Conservation (phyloP, 78 protist species). For the Cavenderia fasciculata region DNA sequence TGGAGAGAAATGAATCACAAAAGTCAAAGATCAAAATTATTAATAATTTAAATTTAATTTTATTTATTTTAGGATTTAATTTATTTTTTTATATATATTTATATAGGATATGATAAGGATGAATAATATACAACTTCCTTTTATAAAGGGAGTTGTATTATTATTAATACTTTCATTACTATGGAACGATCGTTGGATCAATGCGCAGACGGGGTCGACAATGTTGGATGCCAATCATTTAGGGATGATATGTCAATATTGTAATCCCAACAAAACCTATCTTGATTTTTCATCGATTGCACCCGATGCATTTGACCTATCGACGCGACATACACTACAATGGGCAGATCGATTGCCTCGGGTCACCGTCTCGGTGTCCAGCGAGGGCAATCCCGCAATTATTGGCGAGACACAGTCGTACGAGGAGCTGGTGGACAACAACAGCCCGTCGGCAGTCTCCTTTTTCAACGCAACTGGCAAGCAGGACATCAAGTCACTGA, state of each 20-base stretch:
- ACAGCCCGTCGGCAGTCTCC: neutral
- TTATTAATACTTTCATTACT: no score
- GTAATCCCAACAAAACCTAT: conserved; percentile 21
- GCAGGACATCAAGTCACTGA: neutral
- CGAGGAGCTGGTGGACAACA: neutral
- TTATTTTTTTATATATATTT: no score
- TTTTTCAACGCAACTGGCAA: conserved; percentile 39
- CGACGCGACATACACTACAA: neutral
- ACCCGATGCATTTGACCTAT: conserved; percentile 29
- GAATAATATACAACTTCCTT: no score
- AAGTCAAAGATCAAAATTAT: no score
- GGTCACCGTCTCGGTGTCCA: neutral
- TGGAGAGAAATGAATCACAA: no score
- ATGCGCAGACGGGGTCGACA: neutral
- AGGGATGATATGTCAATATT: conserved; percentile 21
- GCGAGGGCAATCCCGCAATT: neutral
- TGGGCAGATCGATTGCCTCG: neutral
- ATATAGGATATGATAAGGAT: no score
- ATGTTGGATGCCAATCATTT: neutral
- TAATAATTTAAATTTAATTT: no score
- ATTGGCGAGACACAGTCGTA: conserved; percentile 2
- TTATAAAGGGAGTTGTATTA: no score
- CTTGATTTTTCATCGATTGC: conserved; percentile 17
- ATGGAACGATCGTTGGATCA: no score
- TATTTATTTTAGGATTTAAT: no score